Conservation (phyloP, 1,284 basidiomycete genomes). For the Tilletiopsis washingtonensis region DNA sequence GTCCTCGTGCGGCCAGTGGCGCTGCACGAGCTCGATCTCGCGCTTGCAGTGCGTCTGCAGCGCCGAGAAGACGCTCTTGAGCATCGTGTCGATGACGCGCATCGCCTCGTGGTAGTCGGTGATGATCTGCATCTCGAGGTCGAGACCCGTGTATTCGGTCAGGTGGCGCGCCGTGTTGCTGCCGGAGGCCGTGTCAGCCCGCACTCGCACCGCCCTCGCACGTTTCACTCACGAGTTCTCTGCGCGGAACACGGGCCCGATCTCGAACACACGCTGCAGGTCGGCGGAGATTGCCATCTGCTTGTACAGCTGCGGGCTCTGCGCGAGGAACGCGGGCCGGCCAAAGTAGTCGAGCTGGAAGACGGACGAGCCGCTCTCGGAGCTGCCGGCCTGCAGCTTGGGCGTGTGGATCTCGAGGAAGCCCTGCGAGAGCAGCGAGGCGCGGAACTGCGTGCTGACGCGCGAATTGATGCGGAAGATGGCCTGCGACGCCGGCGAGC, state of each 20-base stretch:
- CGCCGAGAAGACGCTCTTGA: slow-evolving; percentile 37
- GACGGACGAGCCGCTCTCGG: slow-evolving; percentile 39
- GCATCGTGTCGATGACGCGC: slow-evolving; percentile 35
- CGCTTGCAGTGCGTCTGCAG: slow-evolving; percentile 21
- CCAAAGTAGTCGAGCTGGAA: slow-evolving; percentile 45
- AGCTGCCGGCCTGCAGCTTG: slow-evolving; percentile 41
- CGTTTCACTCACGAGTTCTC: no score
- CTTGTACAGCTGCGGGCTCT: slow-evolving; percentile 42
- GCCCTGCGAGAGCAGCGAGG: slow-evolving; percentile 25
- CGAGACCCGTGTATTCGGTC: slow-evolving; percentile 43
- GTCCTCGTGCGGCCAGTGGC: slow-evolving; percentile 31
- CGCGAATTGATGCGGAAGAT: slow-evolving; percentile 40
- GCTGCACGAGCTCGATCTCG: slow-evolving; percentile 26
- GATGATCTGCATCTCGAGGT: slow-evolving; percentile 42
- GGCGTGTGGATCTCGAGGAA: slow-evolving; percentile 44
- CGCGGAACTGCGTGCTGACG: slow-evolving; percentile 35
- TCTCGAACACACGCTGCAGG: slow-evolving; percentile 41
- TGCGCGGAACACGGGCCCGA: slow-evolving; percentile 43
- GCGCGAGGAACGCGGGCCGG: slow-evolving; percentile 37
- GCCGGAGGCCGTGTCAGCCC: no score
- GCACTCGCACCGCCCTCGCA: no score
- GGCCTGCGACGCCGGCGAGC: slow-evolving; percentile 36
- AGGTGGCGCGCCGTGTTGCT: slow-evolving; percentile 42
- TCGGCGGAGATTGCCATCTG: slow-evolving; percentile 44
- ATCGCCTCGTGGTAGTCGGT: slow-evolving; percentile 43